Base-by-base conservation (phyloP, 495 filamentous ascomycete genomes). In the Friedmanniomyces endolithicus region DNA sequence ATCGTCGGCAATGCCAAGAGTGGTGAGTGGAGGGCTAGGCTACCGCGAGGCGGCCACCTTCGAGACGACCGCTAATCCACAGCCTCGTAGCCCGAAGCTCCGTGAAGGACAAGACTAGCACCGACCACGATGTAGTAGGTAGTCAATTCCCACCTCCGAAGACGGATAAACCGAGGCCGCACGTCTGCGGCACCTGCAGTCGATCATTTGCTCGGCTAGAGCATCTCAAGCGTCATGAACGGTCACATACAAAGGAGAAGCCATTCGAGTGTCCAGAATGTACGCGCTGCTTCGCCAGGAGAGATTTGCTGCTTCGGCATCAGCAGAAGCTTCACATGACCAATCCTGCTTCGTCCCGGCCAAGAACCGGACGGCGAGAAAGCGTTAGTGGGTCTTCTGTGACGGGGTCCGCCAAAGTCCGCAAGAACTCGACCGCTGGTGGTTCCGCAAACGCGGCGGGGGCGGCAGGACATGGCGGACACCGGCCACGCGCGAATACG, bases 251-350 rank as follows among this genome's bases (percentile, higher is more conserved):
- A 11, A 99, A 99, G 67, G 92, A 99, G 68, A 98, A 98, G 74
- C 92, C 92, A 1, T 99, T 99, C 65, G 90, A 95, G 67, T 99
- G 92, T 60, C 90, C 90, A 23, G 89, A 97, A 68, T 99, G 92
- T 66, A 76, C 87, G 20, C 74, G 92, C 65, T 97, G 92, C 75
- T 99, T 99, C 73, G 92, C 92, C 29, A 81, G 92, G 33, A 80
- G 92, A 55, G 92, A 99, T 68, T 70, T 99, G 56, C 79, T 99
- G 51, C 74, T 99, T 54, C 80, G 92, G 25, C 92, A 99, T 70
- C 92, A 99, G 73, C 92, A 99, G 75, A 99, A 99, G 75, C 77
- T 99, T 14, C 92, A 99, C 65, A 87, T 94, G 82, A 94, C 88
- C n/a, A 85, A 86, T 1, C 88, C 89, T 0, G 84, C 92, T 6